Evolutionary conservation across 441 rosid species (phyloP), one percentile per base, ranked within the genome.

Genomic region (Macaranga tanarius): DNA sequence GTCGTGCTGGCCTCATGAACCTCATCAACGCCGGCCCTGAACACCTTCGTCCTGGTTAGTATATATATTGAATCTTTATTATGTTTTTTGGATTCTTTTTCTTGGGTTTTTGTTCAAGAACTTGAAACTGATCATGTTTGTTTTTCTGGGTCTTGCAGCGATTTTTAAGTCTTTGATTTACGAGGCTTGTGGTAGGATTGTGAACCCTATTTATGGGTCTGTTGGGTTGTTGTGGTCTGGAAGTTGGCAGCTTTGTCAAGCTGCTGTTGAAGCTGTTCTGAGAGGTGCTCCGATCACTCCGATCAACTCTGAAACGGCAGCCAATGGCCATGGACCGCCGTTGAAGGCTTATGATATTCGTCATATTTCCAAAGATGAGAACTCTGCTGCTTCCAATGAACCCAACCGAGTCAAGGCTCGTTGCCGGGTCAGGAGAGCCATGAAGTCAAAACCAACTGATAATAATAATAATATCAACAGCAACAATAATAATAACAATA

Each of bases 341-440:
- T 75, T 88, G 23, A 94, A 90, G 73, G 88, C 87, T 23, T 86
- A 81, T 69, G 97, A 92, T 75, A 87, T 95, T 28, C 94, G 97
- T 8, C 99, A 94, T 78, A 90, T 90, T 62, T 83, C 93, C 1
- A 92, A 88, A 65, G 93, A 87, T 12, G 96, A 87, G 67, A 86
- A 77, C 81, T 85, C 92, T 5, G 86, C 85, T 8, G 85, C 83
- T 3, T 71, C 82, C 4, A 67, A 20, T 65, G 86, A 85, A 54
- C 81, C 65, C 0, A 76, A 74, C 67, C 81, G 84, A 20, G 75
- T 52, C 34, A 92, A 84, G 84, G 62, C 82, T 38, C 90, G 97
- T 26, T 73, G 79, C 77, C 86, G 97, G 17, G 77, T 80, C 67
- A 85, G 84, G 80, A 76, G 92, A n/a, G 79, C 62, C 7, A 45